These are phyloP conservation scores for Phaseolus lunatus DNA, from an alignment of 306 rosid genomes.

Conservation along the genomic window DNA sequence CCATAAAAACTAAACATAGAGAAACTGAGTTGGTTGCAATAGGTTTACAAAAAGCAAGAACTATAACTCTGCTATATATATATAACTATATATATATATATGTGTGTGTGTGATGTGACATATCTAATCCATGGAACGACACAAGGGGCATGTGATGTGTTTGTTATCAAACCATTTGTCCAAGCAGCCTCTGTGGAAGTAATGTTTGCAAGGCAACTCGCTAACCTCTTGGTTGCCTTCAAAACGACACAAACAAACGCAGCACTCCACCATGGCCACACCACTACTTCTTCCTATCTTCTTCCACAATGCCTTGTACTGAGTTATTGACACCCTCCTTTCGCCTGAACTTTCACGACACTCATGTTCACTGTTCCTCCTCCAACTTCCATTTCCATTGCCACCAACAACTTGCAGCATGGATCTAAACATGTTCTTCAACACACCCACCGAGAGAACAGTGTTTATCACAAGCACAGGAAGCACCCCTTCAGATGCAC, in stretches of 20 bases:
- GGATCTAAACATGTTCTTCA: constrained; percentile 75
- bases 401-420: constrained; percentile 46
- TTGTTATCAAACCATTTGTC: constrained; percentile 79
- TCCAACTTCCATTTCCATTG: too few relatives aligned
- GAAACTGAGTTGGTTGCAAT: constrained; percentile 3
- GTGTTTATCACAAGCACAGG: constrained; percentile 74
- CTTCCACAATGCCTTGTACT: constrained; percentile 58
- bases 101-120: too few relatives aligned
- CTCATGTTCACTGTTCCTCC: too few relatives aligned
- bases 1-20: neutral
- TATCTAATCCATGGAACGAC: constrained; percentile 65
- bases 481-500: constrained; percentile 66
- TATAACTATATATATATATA: too few relatives aligned
- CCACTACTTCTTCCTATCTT: neutral
- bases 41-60: neutral
- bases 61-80: too few relatives aligned
- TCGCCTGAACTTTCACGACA: constrained; percentile 40
- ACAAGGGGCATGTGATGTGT: constrained; percentile 73
- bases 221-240: constrained; percentile 79
- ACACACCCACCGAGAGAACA: constrained; percentile 56
- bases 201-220: constrained; percentile 80
- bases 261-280: constrained; percentile 52
- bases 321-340: constrained; percentile 63
- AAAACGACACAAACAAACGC: constrained; percentile 79
- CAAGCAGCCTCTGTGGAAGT: constrained; percentile 77